These are phyloP conservation scores for Rhizodiscina lignyota DNA, from an alignment of 495 filamentous ascomycete species.

Conservation along the genomic window DNA sequence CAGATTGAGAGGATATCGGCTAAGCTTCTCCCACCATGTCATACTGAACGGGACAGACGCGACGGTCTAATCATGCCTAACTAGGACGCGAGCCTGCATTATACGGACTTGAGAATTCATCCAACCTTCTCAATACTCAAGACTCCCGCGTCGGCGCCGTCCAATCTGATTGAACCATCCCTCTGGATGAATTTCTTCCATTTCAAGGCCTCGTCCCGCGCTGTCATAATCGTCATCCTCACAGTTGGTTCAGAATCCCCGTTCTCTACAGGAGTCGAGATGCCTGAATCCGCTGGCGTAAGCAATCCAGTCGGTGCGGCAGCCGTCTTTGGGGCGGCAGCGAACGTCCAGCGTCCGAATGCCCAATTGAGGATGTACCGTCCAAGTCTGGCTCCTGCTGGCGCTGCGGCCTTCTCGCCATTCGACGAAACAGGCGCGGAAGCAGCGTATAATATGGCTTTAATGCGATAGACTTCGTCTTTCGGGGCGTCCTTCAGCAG, in stretches of 20 bases:
- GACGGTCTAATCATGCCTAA: too few relatives aligned
- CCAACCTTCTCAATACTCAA: too few relatives aligned
- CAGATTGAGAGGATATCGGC: too few relatives aligned
- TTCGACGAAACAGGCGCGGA: constrained; percentile 42
- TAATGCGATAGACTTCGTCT: constrained; percentile 91
- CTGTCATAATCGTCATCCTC: constrained; percentile 72
- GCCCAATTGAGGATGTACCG: constrained; percentile 94
- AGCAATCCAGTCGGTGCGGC: too few relatives aligned
- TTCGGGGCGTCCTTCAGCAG: constrained; percentile 58
- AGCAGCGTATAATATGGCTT: constrained; percentile 56
- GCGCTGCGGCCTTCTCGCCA: constrained; percentile 21
- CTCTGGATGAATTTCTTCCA: constrained; percentile 74
- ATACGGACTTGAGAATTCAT: too few relatives aligned
- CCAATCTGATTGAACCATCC: constrained; percentile 1
- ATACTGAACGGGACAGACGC: too few relatives aligned
- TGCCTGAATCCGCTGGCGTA: too few relatives aligned
- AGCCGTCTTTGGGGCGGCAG: constrained; percentile 28
- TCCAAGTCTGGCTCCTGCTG: constrained; percentile 8
- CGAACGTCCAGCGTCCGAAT: constrained; percentile 88
- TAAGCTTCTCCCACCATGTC: too few relatives aligned
- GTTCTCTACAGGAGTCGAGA: constrained; percentile 12
- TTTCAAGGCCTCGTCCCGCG: constrained; percentile 66
- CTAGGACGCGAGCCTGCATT: too few relatives aligned
- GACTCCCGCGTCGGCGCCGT: too few relatives aligned
- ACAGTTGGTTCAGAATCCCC: constrained; percentile 28